Base-by-base conservation (phyloP, 768 basidiomycete species). In the Lepiota subincarnata region DNA sequence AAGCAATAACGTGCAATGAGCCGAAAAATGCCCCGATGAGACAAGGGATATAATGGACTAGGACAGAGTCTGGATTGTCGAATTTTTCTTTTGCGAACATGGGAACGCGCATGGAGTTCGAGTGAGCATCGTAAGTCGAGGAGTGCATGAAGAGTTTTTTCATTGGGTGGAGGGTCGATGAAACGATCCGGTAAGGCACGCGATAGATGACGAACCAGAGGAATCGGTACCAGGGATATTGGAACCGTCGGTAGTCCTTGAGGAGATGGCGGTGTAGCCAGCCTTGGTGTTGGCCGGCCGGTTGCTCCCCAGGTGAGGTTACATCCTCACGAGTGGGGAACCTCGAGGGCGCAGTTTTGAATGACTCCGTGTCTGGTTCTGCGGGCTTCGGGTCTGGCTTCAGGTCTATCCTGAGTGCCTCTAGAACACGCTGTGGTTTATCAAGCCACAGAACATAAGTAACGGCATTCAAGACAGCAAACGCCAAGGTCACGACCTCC, bases 381-480 rank as follows among this genome's bases (percentile, higher is more conserved):
- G 35, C 46, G 1, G 14, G 7, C 16, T 48, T 36, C 5, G 19
- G 5, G 19, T 37, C 37, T 10, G 26, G 19, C 48, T 24, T 49
- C 7, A 49, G 22, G 18, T 39, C 48, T 11, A 39, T 40, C 37
- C 36, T 39, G 20, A 49, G 38, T 10, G 37, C 37, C n/a, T 49
- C 48, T 20, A n/a, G 19, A 14, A 49, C 48, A 19, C 39, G 38
- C 14, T 49, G 48, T 2, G 48, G 48, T 38, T 49, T 49, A 36
- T 49, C 18, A 13, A 49, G 37, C 38, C 48, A 49, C 12, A 49
- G n/a, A n/a, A 22, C 16, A 16, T 49, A 49, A 18, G 48, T 49
- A 16, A 49, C 39, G 8, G 38, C 37, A 2, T 39, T 49, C 6
- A 39, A 36, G 11, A 39, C 24, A 4, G 48, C 38, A 14, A 49